Evolutionary conservation across 169 alveolate species (phyloP), one percentile per base, ranked within the genome.

Genomic region (Babesia sp.): DNA sequence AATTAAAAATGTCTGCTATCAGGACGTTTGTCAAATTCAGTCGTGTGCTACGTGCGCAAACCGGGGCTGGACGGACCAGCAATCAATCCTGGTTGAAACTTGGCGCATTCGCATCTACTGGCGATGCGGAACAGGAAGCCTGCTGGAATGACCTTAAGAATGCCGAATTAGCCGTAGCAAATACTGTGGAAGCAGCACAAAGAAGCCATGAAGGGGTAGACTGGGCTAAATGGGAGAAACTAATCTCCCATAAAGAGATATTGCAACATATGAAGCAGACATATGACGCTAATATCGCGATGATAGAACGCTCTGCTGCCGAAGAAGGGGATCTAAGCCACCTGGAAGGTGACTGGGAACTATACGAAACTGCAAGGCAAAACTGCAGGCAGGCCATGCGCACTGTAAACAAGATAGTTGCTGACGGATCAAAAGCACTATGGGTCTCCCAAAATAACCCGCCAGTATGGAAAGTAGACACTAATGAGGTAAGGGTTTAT

Each of bases 391-490:
- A 59, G 37, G 81, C 94, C 8, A 93, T 90, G 29, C 72, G 87
- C 28, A 59, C 70, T 0, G 85, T 91, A 3, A 91, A 87, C 31
- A 75, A 79, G 57, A 83, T 92, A 24, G 68, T 92, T 16, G 80
- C 85, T 26, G 92, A 91, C 64, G 96, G 96, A 1, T 92, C 93
- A 1, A 86, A 88, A 64, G 93, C 95, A 8, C 84, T 92, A 39
- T 92, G 94, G 92, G 72, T 92, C n/a, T 84, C 91, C 14, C 90
- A 84, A 45, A 85, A 91, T 71, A 92, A 91, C 48, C 96, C 96
- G 9, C 92, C 93, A 11, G 81, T 75, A 8, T 77, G 84, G 69
- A 76, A 84, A 36, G 71, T 90, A 3, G 87, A 90, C 56, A 85
- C 92, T 20, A 91, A 87, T 64, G 95, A 91, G 86, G 92, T 87